Conservation (phyloP, 106 monocot genomes). For the Gastrodia elata region DNA sequence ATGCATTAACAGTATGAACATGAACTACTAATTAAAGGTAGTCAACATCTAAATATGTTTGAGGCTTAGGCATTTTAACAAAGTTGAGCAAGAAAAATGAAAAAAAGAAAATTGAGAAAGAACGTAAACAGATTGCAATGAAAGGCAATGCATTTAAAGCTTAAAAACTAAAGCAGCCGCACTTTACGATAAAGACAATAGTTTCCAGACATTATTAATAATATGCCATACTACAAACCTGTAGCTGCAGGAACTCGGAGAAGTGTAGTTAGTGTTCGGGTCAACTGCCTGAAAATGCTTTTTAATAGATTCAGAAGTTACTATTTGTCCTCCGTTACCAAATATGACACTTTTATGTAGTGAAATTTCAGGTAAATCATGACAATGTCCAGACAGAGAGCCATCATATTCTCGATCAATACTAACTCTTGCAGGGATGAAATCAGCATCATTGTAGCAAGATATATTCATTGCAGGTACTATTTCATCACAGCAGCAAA, state of each 20-base stretch:
- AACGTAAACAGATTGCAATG: background rate
- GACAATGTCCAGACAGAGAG: constrained; percentile 1
- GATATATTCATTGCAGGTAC: background rate
- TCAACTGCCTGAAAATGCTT: background rate
- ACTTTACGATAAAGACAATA: background rate
- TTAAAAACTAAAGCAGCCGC: background rate
- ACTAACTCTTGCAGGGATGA: background rate
- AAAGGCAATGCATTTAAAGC: background rate
- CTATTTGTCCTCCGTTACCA: background rate
- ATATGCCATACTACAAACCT: background rate
- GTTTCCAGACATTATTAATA: background rate
- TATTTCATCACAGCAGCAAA: background rate
- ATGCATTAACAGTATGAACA: background rate
- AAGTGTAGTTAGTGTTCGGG: background rate
- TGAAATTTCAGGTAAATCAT: background rate
- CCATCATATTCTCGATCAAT: constrained; percentile 1
- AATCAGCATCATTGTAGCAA: background rate
- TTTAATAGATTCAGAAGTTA: background rate
- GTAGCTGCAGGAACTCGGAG: constrained; percentile 1
- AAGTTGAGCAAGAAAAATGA: constrained; percentile 1
- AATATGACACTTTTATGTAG: background rate
- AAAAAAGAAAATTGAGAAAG: background rate
- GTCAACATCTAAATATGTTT: background rate
- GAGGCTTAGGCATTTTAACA: background rate
- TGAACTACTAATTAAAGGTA: background rate